phyloP scores from a whole-genome alignment of 352 stramenopile genomes.

The Phytophthora kernoviae region DNA sequence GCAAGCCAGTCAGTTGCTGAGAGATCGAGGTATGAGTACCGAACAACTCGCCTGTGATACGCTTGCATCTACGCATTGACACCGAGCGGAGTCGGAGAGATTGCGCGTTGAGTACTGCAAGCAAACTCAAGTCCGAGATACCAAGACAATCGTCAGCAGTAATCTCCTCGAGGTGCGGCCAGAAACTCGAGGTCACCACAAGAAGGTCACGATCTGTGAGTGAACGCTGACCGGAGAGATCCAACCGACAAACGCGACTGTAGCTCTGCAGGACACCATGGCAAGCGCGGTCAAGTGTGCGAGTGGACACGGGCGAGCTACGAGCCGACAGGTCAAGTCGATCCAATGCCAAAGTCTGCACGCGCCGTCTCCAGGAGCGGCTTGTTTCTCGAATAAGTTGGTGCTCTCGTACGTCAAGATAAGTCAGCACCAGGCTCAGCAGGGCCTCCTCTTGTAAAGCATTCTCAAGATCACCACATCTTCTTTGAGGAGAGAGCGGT shows the following conservation, averaged over 20 bases:
- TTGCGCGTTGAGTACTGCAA: constrained; percentile 84
- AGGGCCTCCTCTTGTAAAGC: constrained; percentile 64
- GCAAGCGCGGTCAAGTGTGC: constrained; percentile 63
- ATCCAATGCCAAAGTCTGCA: constrained; percentile 73
- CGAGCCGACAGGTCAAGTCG: constrained; percentile 60
- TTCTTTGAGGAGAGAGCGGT: constrained; percentile 20
- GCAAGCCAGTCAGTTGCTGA: constrained; percentile 46
- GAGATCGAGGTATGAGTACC: constrained; percentile 17
- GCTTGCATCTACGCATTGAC: constrained; percentile 81
- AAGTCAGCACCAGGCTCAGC: constrained; percentile 63
- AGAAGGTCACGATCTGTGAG: constrained; percentile 76
- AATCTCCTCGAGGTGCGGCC: constrained; percentile 71
- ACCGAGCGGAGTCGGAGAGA: constrained; percentile 67
- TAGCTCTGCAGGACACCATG: constrained; percentile 73
- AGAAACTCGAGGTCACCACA: constrained; percentile 83
- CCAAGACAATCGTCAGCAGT: constrained; percentile 73
- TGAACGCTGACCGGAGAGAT: constrained; percentile 75
- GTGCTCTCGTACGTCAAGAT: constrained; percentile 79
- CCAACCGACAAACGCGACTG: constrained; percentile 54
- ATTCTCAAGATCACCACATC: constrained; percentile 37
- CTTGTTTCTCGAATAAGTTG: constrained; percentile 62
- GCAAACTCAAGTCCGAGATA: constrained; percentile 78
- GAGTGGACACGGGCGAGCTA: constrained; percentile 53
- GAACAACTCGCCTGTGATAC: constrained; percentile 63
- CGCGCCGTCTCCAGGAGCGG: constrained; percentile 62